Evolutionary conservation across 2,329 filamentous ascomycete species (phyloP).

Genomic region (Rhynchosporium graminicola): DNA sequence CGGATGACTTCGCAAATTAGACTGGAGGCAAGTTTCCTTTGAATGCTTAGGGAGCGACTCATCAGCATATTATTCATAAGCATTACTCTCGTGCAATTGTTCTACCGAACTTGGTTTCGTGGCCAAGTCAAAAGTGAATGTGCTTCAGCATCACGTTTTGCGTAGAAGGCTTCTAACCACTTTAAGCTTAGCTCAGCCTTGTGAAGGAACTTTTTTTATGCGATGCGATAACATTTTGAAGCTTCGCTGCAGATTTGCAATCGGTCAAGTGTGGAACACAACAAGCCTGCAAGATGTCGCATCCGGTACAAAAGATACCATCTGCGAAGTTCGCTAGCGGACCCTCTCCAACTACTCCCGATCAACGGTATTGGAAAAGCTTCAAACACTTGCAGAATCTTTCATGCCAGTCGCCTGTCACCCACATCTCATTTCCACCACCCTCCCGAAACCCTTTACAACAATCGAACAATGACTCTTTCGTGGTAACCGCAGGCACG

Average conservation of each 20-base stretch:
- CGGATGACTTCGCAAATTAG: too few species aligned
- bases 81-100: too few species aligned
- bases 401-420: conserved; percentile 87
- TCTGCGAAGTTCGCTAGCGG: conserved; percentile 77
- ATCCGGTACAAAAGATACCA: conserved; percentile 29
- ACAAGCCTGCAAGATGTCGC: conserved; percentile 15
- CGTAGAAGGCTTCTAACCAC: neutral
- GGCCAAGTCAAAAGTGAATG: too few species aligned
- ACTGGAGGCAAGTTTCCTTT: too few species aligned
- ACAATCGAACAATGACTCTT: conserved; percentile 64
- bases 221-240: conserved; percentile 4
- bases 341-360: conserved; percentile 80
- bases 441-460: conserved; percentile 45
- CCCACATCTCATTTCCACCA: conserved; percentile 77
- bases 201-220: conserved; percentile 6
- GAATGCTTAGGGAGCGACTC: too few species aligned
- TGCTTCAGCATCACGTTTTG: neutral
- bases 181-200: conserved; percentile 12
- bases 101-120: too few species aligned
- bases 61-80: too few species aligned
- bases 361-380: conserved; percentile 94
- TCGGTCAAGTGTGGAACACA: conserved; percentile 20
- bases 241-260: neutral
- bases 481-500: conserved; percentile 92
- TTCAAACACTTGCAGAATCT: conserved; percentile 92